Base-by-base conservation (phyloP, 179 eudicot genomes). In the Nepenthes alata region DNA sequence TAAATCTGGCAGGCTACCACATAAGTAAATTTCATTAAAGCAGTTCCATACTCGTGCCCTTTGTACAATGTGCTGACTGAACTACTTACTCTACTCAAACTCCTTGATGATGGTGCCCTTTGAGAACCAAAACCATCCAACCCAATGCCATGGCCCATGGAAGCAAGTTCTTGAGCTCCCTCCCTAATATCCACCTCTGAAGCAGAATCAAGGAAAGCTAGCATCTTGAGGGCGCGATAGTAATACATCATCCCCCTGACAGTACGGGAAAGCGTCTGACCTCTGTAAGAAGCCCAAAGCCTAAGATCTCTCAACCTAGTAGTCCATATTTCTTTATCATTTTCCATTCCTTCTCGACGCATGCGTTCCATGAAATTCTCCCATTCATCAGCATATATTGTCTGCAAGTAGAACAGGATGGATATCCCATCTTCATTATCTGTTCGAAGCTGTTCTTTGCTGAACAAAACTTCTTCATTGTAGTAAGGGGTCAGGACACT, bases 181-280 rank as follows among this genome's bases (percentile, higher is more conserved):
- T 88, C 93, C 59, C 78, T 74, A 59, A 91, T 85, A 65, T 91
- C 97, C 86, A 91, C 79, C 79, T 91, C 97, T 35, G 90, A 88
- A 59, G 97, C 95, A 57, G 97, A 82, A 80, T 91, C 97, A 55
- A 91, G 88, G 78, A 85, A 91, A 58, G 97, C 95, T 72, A 87
- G 72, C 95, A 91, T 83, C 68, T 87, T 82, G 36, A 91, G 90
- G 67, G 95, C 95, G 48, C 88, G 86, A 68, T 87, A 83, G 72
- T 91, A 85, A 56, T 91, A 91, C 97, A 91, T 91, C 97, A 91
- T 91, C 59, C 97, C 97, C 75, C 97, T 87, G 10, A 88, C 90
- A 2, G 97, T 91, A 38, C 97, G 87, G 9, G 90, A 60, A 15
- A 91, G 94, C 53, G 97, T 91, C 80, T 91, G 97, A 47, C 97